A percentile compares a stretch with the other conserved stretches of the same genome.
Conservation (phyloP, 2,329 filamentous ascomycete genomes). For the Trichoderma atrobrunneum region DNA sequence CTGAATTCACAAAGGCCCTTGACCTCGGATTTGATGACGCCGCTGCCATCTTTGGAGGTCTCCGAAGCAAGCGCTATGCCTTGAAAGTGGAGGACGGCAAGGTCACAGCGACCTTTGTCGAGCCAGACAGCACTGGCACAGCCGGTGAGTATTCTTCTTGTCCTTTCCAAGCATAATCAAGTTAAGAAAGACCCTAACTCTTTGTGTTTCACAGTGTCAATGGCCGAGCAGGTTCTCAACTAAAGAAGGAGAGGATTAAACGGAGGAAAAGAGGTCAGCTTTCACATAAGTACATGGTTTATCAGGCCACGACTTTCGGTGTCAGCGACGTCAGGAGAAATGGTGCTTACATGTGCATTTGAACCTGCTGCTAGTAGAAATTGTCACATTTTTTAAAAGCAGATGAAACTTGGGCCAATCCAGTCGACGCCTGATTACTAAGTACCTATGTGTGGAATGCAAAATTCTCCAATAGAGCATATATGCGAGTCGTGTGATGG, state of each 20-base stretch:
- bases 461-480: background rate
- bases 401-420: background rate
- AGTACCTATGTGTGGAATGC: background rate
- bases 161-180: background rate
- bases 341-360: background rate
- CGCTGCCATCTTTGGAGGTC: constrained; percentile 73
- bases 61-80: constrained; percentile 84
- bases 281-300: background rate
- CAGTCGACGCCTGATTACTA: background rate
- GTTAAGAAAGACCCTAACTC: background rate
- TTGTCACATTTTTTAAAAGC: background rate
- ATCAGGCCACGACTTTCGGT: background rate
- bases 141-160: constrained; percentile 54
- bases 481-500: background rate
- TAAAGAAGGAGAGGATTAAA: constrained; percentile 9
- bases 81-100: constrained; percentile 80
- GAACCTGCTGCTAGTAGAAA: background rate
- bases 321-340: background rate
- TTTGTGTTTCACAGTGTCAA: constrained; percentile 39
- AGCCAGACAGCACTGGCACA: constrained; percentile 84
- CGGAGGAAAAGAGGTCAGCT: background rate
- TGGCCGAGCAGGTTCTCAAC: constrained; percentile 50
- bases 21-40: constrained; percentile 76
- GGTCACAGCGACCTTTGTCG: constrained; percentile 76
- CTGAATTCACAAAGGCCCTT: constrained; percentile 76